phyloP scores from a whole-genome alignment of 768 basidiomycete genomes.

The Candolleomyces eurysporus region DNA sequence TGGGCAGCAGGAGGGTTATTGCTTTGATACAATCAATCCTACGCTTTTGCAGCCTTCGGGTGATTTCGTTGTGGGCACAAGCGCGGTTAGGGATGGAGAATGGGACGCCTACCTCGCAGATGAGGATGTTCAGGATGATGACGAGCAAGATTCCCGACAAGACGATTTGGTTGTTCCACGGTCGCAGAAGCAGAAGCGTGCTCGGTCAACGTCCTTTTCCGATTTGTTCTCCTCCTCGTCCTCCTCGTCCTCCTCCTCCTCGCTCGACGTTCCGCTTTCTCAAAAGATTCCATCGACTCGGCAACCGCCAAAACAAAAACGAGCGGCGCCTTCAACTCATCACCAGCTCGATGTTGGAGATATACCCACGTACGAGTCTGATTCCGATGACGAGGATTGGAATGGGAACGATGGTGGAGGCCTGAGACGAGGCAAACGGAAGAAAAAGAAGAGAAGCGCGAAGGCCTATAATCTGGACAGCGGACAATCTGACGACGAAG shows the following conservation, averaged over 20 bases:
- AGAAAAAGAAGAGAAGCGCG: neutral
- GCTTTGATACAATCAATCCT: neutral
- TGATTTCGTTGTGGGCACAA: neutral
- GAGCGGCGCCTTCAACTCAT: neutral
- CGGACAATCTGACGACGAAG: no score
- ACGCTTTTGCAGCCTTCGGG: neutral
- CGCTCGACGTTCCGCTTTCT: neutral
- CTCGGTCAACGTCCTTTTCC: no score
- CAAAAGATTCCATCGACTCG: neutral
- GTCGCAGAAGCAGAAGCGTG: no score
- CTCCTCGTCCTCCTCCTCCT: neutral
- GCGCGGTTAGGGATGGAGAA: neutral
- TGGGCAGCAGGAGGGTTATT: neutral
- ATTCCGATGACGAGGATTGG: constrained; percentile 1
- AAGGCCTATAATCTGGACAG: neutral
- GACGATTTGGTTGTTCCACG: no score
- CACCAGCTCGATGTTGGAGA: neutral
- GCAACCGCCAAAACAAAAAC: neutral
- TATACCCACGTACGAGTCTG: neutral
- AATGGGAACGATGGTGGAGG: neutral
- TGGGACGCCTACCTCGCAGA: neutral
- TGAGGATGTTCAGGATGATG: neutral
- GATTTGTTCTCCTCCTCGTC: no score
- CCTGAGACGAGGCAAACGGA: neutral
- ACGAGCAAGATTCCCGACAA: neutral